These are phyloP conservation scores for Aspergillus fijiensis DNA, from an alignment of 2,329 filamentous ascomycete species.

Conservation along the genomic window DNA sequence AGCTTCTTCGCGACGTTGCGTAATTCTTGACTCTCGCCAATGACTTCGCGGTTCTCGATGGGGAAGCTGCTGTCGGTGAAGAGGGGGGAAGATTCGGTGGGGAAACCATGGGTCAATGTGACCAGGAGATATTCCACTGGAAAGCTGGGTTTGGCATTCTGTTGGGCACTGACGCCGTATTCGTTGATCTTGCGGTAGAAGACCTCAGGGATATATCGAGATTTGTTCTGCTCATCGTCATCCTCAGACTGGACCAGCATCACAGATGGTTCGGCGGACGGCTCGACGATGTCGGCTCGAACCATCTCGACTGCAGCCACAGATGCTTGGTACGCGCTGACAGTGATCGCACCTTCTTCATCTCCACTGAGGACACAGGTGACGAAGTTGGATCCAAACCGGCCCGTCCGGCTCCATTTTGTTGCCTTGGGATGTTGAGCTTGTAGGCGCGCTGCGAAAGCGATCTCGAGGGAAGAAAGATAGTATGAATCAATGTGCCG, in stretches of 20 bases:
- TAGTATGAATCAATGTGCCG: constrained; percentile 94
- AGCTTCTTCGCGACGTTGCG: constrained; percentile 67
- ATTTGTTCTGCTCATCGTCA: constrained; percentile 64
- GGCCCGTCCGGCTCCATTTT: constrained; percentile 95
- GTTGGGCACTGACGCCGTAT: constrained; percentile 92
- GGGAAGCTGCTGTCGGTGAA: constrained; percentile 75
- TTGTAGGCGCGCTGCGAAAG: constrained; percentile 84
- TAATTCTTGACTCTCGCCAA: constrained; percentile 83
- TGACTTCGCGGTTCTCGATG: constrained; percentile 84
- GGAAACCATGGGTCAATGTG: constrained; percentile 95
- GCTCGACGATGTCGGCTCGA: constrained; percentile 87
- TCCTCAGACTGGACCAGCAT: constrained; percentile 96
- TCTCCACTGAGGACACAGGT: constrained; percentile 96
- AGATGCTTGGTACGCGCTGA: constrained; percentile 91
- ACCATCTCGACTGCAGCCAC: constrained; percentile 98
- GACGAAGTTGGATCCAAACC: constrained; percentile 94
- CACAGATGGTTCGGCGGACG: constrained; percentile 84
- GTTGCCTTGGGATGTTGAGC: constrained; percentile 83
- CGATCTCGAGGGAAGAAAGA: constrained; percentile 86
- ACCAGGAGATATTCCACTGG: constrained; percentile 95
- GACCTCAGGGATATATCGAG: constrained; percentile 92
- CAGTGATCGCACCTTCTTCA: constrained; percentile 79
- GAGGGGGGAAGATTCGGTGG: constrained; percentile 71
- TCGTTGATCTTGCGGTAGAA: constrained; percentile 96
- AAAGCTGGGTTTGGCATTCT: constrained; percentile 94